A percentile compares a stretch with the other conserved stretches of the same genome.
Conservation (phyloP, 192 early-diverging fungal species). For the Coemansia umbellata region DNA sequence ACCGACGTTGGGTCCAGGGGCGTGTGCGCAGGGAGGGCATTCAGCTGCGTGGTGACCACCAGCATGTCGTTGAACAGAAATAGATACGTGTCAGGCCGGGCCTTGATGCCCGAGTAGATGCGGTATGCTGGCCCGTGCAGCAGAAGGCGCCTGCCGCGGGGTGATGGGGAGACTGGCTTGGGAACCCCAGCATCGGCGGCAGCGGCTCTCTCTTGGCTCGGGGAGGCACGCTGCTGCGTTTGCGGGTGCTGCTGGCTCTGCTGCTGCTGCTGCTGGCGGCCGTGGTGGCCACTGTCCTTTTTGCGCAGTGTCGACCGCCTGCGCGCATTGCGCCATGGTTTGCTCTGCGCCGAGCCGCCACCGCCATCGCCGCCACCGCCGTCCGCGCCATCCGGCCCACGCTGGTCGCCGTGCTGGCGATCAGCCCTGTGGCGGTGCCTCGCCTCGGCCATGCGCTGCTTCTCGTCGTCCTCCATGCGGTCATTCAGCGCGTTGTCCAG, state of each 20-base stretch:
- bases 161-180: no score
- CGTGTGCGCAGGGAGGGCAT: neutral
- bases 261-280: neutral
- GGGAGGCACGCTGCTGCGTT: neutral
- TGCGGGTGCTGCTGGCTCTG: neutral
- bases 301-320: constrained; percentile 42
- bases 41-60: constrained; percentile 34
- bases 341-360: constrained; percentile 5
- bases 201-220: no score
- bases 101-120: constrained; percentile 36
- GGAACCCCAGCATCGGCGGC: no score
- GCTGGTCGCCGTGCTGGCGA: no score
- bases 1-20: neutral
- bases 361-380: neutral
- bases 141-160: constrained; percentile 25
- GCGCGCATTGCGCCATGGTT: constrained; percentile 39
- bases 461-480: constrained; percentile 24
- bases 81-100: constrained; percentile 47
- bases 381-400: constrained; percentile 2
- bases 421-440: constrained; percentile 4
- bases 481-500: constrained; percentile 46
- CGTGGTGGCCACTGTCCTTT: constrained; percentile 12
- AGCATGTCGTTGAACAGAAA: constrained; percentile 50
- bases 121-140: constrained; percentile 47
- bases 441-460: constrained; percentile 9